Evolutionary conservation across 108 stramenopile genomes (phyloP).

Genomic region (Cyclostephanos tholiformis): DNA sequence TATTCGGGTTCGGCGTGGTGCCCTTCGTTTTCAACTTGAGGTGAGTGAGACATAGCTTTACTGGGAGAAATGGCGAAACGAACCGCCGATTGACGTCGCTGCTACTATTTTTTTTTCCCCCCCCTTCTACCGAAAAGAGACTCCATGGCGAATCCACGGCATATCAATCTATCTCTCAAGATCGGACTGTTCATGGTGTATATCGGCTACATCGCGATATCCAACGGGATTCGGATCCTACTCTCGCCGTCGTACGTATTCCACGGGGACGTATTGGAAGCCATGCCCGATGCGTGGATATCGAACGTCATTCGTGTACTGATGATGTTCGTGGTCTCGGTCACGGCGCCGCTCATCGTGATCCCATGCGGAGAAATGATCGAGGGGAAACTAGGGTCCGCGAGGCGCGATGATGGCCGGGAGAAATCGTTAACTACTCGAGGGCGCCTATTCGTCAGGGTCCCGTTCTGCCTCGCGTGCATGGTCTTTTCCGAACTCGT

Average conservation of each 20-base stretch:
- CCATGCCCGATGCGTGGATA: constrained; percentile 56
- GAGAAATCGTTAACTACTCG: constrained; percentile 4
- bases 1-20: constrained; percentile 61
- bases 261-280: constrained; percentile 72
- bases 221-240: constrained; percentile 52
- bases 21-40: constrained; percentile 56
- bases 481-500: constrained; percentile 49
- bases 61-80: too few relatives aligned
- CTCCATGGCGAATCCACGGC: constrained; percentile 71
- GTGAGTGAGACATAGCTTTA: too few relatives aligned
- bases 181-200: constrained; percentile 61
- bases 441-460: constrained; percentile 47
- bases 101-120: background rate
- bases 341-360: constrained; percentile 72
- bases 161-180: constrained; percentile 40
- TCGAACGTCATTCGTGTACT: constrained; percentile 54
- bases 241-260: constrained; percentile 58
- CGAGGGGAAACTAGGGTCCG: constrained; percentile 65
- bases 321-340: constrained; percentile 69
- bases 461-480: constrained; percentile 50
- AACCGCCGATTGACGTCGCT: background rate
- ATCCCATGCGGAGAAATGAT: constrained; percentile 80
- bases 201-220: constrained; percentile 56
- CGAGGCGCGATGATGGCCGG: background rate
- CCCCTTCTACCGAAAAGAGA: too few relatives aligned